These are phyloP conservation scores for Pugionium cornutum DNA, from an alignment of 345 rosid genomes.

Conservation along the genomic window DNA sequence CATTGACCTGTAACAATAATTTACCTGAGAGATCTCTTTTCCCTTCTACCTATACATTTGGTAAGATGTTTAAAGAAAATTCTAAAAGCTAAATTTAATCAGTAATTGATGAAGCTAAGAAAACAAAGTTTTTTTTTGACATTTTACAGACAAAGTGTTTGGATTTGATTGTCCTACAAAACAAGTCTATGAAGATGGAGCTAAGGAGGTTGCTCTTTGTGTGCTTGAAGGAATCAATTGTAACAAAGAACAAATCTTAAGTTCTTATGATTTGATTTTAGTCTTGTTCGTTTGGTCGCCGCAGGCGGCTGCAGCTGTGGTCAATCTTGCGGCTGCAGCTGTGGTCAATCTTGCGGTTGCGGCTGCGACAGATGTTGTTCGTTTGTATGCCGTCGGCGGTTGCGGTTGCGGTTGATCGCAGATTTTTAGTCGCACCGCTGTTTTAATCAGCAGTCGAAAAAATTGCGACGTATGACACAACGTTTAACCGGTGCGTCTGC, in stretches of 20 bases:
- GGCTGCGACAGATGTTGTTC: no score
- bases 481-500: no score
- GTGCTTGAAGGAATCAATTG: conserved; percentile 67
- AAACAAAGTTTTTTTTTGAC: neutral
- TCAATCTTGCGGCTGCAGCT: no score
- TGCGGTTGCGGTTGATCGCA: no score
- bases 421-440: no score
- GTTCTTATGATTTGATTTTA: neutral
- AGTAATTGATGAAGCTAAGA: conserved; percentile 14
- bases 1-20: conserved; percentile 53
- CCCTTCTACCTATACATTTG: conserved; percentile 63
- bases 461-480: no score
- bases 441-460: no score
- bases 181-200: conserved; percentile 63
- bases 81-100: neutral
- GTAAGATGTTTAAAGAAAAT: conserved; percentile 40
- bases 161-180: conserved; percentile 48
- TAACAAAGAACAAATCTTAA: conserved; percentile 36
- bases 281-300: no score
- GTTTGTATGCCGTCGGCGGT: no score
- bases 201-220: conserved; percentile 59
- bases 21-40: conserved; percentile 60
- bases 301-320: no score
- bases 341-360: no score
- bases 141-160: conserved; percentile 57